Evolutionary conservation across 352 stramenopile genomes (phyloP).

Genomic region (Pelagophyceae sp.): DNA sequence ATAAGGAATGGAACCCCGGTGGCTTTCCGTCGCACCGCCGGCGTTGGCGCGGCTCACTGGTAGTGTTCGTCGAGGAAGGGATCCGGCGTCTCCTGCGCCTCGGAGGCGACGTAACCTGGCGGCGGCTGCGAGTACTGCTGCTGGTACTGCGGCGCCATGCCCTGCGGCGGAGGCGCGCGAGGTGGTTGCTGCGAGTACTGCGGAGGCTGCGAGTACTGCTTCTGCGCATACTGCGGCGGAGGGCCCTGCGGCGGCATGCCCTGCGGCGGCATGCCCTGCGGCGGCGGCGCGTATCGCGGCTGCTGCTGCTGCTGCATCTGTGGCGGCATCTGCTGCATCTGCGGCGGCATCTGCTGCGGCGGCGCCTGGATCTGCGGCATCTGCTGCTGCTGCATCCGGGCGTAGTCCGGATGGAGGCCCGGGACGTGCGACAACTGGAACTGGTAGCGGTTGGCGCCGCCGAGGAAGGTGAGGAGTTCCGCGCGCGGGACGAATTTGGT

Average conservation of each 20-base stretch:
- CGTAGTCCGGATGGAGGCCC: background rate
- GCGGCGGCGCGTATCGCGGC: background rate
- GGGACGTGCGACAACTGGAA: background rate
- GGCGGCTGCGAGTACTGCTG: background rate
- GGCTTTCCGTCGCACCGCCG: no score
- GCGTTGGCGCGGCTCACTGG: background rate
- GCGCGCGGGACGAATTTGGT: background rate
- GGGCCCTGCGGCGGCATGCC: background rate
- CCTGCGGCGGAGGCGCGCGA: constrained; percentile 11
- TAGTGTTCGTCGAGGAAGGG: background rate
- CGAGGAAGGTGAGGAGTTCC: background rate
- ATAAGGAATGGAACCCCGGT: no score
- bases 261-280: background rate
- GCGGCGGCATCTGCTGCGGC: background rate
- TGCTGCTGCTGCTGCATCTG: constrained; percentile 9
- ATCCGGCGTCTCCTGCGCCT: background rate
- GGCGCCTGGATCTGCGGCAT: background rate
- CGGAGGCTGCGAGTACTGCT: background rate
- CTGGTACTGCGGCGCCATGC: background rate
- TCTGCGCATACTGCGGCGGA: background rate
- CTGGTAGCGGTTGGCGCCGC: background rate
- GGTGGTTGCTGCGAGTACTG: background rate
- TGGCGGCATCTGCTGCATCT: background rate
- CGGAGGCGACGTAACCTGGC: background rate
- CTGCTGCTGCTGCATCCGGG: background rate